Percentiles rank a stretch among this genome's conserved stretches.
These are phyloP conservation scores for Aspergillus floridensis DNA, from an alignment of 2,329 filamentous ascomycete genomes.

Conservation along the genomic window DNA sequence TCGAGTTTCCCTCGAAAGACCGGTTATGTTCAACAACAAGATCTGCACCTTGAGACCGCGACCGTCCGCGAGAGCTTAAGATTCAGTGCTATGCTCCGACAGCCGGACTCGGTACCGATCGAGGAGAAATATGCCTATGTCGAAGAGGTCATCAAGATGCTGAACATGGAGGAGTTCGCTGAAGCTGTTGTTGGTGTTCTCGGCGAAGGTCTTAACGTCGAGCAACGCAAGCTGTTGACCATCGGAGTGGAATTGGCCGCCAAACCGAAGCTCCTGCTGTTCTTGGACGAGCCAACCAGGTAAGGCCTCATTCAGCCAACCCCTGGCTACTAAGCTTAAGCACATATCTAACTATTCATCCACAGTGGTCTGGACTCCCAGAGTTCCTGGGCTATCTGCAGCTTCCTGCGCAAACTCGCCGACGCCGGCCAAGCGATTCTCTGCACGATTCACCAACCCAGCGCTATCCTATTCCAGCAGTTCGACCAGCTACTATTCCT, in stretches of 20 bases:
- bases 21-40: constrained; percentile 73
- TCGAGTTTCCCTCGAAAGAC: constrained; percentile 34
- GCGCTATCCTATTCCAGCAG: constrained; percentile 83
- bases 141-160: constrained; percentile 79
- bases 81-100: constrained; percentile 81
- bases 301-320: not conserved
- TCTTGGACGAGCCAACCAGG: constrained; percentile 86
- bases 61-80: constrained; percentile 84
- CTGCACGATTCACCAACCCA: constrained; percentile 91
- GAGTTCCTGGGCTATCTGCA: constrained; percentile 84
- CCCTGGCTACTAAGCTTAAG: no score
- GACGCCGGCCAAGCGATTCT: constrained; percentile 84
- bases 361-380: constrained; percentile 79
- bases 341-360: not conserved
- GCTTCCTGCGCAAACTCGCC: constrained; percentile 79
- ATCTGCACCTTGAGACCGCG: constrained; percentile 77
- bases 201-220: constrained; percentile 67
- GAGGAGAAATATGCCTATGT: constrained; percentile 81
- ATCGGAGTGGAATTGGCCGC: constrained; percentile 92
- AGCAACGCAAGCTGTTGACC: constrained; percentile 70
- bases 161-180: constrained; percentile 85
- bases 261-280: constrained; percentile 80
- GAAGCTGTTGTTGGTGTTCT: constrained; percentile 85
- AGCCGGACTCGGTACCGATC: constrained; percentile 67
- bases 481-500: constrained; percentile 65